Base-by-base conservation (phyloP, 345 rosid species). In the Clarkia xantiana region DNA sequence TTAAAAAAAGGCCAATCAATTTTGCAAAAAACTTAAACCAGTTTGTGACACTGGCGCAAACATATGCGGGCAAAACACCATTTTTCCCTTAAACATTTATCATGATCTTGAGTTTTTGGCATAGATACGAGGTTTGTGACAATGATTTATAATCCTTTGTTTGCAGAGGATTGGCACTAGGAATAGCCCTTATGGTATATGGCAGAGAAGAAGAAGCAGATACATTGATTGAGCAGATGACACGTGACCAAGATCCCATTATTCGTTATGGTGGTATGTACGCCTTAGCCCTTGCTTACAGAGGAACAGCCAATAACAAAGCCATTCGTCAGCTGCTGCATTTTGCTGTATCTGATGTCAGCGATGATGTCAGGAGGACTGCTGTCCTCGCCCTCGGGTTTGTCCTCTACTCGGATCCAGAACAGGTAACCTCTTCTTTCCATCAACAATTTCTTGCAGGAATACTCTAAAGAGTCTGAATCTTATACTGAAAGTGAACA, bases 151-250 rank as follows among this genome's bases (percentile, higher is more conserved):
- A 39, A 13, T 11, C 47, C 42, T 13, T 9, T 43, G 18, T 50
- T 49, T 44, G 40, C 72, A 87, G 99, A 72, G 99, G 99, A 19
- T 70, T 93, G 61, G 88, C 99, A 45, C 61, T 93, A 62, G 99
- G 99, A 16, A 87, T 93, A 51, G 99, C 99, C 55, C 91, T 93
- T 52, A 93, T 96, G 13, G 97, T 87, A 23, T 87, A 93, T 50
- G 99, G 99, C 52, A 80, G 97, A 68, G 99, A 93, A 79, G 99
- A 93, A 67, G 99, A 84, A 58, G 99, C 99, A 34, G 99, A 93
- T 64, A 87, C 95, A 11, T 69, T 93, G 59, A 93, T 93, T 39
- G 97, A 93, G 80, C 95, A 93, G 78, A 84, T 93, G 99, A 82
- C 95, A 36, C 75, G 95, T 16, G 99, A 87, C 47, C 97, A 93